Evolutionary conservation across 768 basidiomycete species (phyloP), one percentile per base, ranked within the genome.

Genomic region (Fibroporia radiculosa): DNA sequence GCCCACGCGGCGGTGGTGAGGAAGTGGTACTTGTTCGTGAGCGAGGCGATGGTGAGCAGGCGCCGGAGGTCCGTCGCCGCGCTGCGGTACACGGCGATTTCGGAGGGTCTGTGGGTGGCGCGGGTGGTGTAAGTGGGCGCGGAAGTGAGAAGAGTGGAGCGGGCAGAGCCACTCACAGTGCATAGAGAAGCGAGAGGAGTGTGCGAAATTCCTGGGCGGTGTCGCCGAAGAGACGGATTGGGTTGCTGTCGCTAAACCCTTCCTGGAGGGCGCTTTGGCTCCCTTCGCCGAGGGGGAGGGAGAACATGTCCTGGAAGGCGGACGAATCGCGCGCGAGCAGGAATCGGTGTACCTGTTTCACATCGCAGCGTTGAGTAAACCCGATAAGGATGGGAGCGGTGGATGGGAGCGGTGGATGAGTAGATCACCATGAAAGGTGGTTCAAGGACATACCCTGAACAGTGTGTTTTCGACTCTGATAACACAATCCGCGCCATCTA

Each of bases 401-500:
- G 62, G 56, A n/a, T 58, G 35, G 45, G 55, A 62, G 7, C 57
- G 53, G 41, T 62, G 60, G 24, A 62, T 57, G 57, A 58, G 40
- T 27, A 47, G 46, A 35, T 25, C 35, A 37, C 36, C 37, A 33
- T 29, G 27, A 38, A 20, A 19, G 40, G 40, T n/a, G 5, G 14
- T 8, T n/a, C 11, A 20, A 14, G 23, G 42, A 62, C 74, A 25
- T 50, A 82, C 84, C 55, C 82, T 84, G 63, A 87, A 87, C 45
- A 87, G 59, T 8, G 73, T 77, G 53, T 79, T 72, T 47, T 74
- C 71, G 11, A 86, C 75, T 25, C 75, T 66, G 35, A 87, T 57
- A 14, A 84, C 67, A 51, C 79, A 83, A 53, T 81, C 83, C 34
- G 83, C 84, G 52, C 84, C 81, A 27, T 72, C 66, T 48, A 82